A percentile compares a stretch with the other conserved stretches of the same genome.
Conservation (phyloP, 2,329 filamentous ascomycete genomes). For the Colletotrichum gigasporum region DNA sequence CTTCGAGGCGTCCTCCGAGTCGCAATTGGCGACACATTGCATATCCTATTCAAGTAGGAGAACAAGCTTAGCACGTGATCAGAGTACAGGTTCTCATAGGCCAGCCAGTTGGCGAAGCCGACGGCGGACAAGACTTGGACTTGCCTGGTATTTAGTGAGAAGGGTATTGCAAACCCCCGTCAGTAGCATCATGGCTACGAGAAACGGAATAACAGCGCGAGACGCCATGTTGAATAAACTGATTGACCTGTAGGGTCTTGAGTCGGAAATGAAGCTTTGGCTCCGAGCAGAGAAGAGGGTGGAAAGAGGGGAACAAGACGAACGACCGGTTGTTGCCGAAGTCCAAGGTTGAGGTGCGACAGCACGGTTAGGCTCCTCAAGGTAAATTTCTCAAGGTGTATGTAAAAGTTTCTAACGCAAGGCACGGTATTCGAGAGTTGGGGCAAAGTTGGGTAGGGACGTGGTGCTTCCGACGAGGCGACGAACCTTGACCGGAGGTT, state of each 20-base stretch:
- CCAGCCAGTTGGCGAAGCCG: no score
- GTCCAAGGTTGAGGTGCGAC: no score
- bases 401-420: no score
- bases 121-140: no score
- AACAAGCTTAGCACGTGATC: neutral
- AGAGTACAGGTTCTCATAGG: neutral
- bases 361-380: no score
- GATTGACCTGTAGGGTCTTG: neutral
- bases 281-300: no score
- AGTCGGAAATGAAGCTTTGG: no score
- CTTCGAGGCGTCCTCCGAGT: conserved; percentile 71
- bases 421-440: neutral
- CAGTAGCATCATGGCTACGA: conserved; percentile 95
- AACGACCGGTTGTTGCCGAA: no score
- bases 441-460: neutral
- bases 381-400: no score
- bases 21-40: conserved; percentile 94
- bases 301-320: no score
- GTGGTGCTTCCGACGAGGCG: no score
- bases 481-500: no score
- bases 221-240: conserved; percentile 68
- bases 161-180: conserved; percentile 98
- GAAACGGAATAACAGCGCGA: conserved; percentile 78
- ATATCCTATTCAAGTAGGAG: conserved; percentile 73
- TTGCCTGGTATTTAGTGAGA: conserved; percentile 93